phyloP scores from a whole-genome alignment of 805 yeast species.

The Debaryomyces tyrocola region DNA sequence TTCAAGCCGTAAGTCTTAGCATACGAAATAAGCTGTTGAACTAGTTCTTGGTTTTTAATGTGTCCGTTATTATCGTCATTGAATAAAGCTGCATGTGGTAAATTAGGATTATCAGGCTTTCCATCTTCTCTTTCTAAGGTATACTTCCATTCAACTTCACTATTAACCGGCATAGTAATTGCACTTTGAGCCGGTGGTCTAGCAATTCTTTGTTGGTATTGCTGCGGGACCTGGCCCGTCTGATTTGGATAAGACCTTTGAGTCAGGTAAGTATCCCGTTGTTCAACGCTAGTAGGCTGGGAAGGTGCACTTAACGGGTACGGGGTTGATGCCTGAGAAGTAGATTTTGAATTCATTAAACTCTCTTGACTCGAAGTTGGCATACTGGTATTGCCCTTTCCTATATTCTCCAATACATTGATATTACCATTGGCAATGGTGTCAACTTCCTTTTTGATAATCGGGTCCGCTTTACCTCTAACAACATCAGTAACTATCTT shows the following conservation, averaged over 20 bases:
- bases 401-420: neutral
- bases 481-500: conserved; percentile 77
- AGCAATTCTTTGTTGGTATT: neutral
- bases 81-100: conserved; percentile 22
- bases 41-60: conserved; percentile 54
- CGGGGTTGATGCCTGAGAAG: neutral
- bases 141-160: conserved; percentile 62
- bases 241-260: neutral
- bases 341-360: neutral
- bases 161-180: conserved; percentile 11
- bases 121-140: conserved; percentile 43
- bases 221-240: neutral
- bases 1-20: conserved; percentile 59
- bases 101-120: conserved; percentile 23
- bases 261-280: neutral
- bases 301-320: neutral
- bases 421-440: conserved; percentile 35
- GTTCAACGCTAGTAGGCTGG: neutral
- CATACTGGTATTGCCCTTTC: neutral
- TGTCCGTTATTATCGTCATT: conserved; percentile 40
- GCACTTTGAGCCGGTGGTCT: conserved; percentile 2
- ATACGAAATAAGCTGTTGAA: conserved; percentile 55
- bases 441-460: conserved; percentile 60
- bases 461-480: conserved; percentile 58
- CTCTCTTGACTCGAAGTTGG: neutral